Conservation (phyloP, 1,139 yeast species). For the Zygoascus meyerae region DNA sequence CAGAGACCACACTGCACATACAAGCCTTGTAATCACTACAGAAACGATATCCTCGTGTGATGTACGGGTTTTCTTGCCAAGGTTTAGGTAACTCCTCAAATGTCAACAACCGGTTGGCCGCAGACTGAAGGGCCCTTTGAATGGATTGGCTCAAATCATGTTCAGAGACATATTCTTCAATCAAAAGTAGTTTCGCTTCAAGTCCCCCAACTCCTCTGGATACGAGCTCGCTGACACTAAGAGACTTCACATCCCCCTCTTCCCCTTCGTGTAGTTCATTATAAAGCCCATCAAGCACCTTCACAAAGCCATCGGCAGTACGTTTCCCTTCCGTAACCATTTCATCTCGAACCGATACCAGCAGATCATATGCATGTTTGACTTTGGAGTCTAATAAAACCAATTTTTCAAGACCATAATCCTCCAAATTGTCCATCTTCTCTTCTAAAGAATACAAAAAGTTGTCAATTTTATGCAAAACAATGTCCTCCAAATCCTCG, state of each 20-base stretch:
- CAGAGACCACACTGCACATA: constrained; percentile 47
- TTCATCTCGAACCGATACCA: constrained; percentile 29
- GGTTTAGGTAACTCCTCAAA: constrained; percentile 85
- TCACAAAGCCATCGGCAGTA: constrained; percentile 30
- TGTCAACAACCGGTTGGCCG: constrained; percentile 56
- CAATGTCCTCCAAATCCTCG: constrained; percentile 18
- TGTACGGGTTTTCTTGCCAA: constrained; percentile 90
- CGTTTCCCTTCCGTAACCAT: constrained; percentile 30
- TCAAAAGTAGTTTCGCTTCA: constrained; percentile 30
- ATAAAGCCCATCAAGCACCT: constrained; percentile 26
- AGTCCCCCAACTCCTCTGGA: constrained; percentile 27
- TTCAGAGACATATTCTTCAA: constrained; percentile 28
- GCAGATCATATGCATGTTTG: constrained; percentile 28
- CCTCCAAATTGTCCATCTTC: constrained; percentile 30
- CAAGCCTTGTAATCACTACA: constrained; percentile 60
- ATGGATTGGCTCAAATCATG: constrained; percentile 24
- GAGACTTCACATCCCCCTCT: not conserved
- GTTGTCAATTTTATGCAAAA: constrained; percentile 26
- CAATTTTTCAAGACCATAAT: constrained; percentile 30
- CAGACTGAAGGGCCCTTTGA: constrained; percentile 38
- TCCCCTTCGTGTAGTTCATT: constrained; percentile 8
- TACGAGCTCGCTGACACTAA: constrained; percentile 15
- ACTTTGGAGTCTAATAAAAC: constrained; percentile 32
- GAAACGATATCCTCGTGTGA: constrained; percentile 80
- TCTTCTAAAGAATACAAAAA: constrained; percentile 29